Conservation (phyloP, 345 rosid species). For the Lepidium didymum region DNA sequence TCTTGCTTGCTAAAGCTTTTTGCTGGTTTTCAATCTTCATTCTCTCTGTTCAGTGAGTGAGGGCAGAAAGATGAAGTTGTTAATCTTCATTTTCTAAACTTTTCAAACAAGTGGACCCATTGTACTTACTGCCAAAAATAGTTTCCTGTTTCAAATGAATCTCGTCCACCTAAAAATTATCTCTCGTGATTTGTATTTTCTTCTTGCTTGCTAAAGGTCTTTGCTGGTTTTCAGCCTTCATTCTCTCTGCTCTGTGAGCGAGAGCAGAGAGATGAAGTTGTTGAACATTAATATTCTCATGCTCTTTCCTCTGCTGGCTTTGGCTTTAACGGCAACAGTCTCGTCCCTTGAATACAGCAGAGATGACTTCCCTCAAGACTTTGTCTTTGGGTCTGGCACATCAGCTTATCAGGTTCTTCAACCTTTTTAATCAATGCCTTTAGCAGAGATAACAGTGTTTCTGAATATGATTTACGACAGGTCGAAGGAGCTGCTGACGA, state of each 20-base stretch:
- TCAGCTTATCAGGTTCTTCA: slow-evolving; percentile 51
- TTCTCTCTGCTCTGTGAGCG: not conserved
- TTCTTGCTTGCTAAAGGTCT: too few relatives aligned
- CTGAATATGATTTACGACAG: slow-evolving; percentile 5
- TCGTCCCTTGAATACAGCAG: slow-evolving; percentile 36
- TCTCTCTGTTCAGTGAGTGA: not conserved
- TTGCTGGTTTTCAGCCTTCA: not conserved
- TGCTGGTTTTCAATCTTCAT: not conserved
- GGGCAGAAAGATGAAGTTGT: not conserved
- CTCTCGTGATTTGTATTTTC: too few relatives aligned
- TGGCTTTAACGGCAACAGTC: not conserved
- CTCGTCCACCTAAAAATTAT: too few relatives aligned
- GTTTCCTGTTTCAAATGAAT: too few relatives aligned
- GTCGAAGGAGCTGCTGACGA: slow-evolving; percentile 58
- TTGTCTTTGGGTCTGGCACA: slow-evolving; percentile 48
- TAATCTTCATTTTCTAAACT: too few relatives aligned
- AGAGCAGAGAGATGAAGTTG: slow-evolving; percentile 3
- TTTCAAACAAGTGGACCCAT: too few relatives aligned
- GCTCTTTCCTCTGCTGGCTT: slow-evolving; percentile 16
- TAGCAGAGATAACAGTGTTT: not conserved
- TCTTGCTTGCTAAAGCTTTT: not conserved
- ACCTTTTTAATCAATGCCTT: not conserved
- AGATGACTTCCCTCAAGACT: slow-evolving; percentile 46
- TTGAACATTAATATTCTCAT: slow-evolving; percentile 3
- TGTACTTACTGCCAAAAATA: too few relatives aligned